Base-by-base conservation (phyloP, 2,329 filamentous ascomycete genomes). In the Teratosphaeria viscida region DNA sequence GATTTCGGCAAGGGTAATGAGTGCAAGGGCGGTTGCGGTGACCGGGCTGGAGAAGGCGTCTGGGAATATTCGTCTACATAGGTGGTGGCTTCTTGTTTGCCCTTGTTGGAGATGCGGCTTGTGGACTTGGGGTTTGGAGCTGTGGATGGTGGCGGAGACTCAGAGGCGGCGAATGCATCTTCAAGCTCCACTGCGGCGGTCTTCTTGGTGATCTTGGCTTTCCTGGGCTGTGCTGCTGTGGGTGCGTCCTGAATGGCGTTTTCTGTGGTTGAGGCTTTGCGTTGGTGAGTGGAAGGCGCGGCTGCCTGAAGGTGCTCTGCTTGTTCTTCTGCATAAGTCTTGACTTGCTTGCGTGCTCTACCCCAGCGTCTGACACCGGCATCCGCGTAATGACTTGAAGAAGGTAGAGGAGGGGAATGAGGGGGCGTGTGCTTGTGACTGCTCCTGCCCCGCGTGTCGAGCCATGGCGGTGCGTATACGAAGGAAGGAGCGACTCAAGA, bases 291-390 rank as follows among this genome's bases (percentile, higher is more conserved):
- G 43, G 43, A 5, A 49, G 43, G 43, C 23, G n/a, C n/a, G 19
- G 16, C 16, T 19, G 43, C 43, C 19, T 23, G 16, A 49, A 23
- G 5, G 11, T 63, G 34, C 16, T 62, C 59, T 39, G 62, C 62
- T 37, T 63, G 65, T 37, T 65, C 66, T 11, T 64, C 64, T 14
- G 64, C 64, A 32, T 65, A 63, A 4, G 52, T 62, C 7, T 59
- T 57, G 19, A 65, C 61, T 2, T 59, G 57, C 49, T 60, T 66
- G 54, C 66, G 63, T n/a, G 58, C 57, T 10, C 66, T 63, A 1
- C 43, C 55, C 8, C 63, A 65, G 35, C 65, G 64, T 39, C 66
- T 57, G 12, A 60, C 32, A 23, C 52, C 56, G 14, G 49, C 58
- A 2, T 26, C 52, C 8, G 55, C 61, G 27, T 26, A 19, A 26